phyloP scores from a whole-genome alignment of 108 stramenopile genomes.

The Pinguiococcus pyrenoidosus region DNA sequence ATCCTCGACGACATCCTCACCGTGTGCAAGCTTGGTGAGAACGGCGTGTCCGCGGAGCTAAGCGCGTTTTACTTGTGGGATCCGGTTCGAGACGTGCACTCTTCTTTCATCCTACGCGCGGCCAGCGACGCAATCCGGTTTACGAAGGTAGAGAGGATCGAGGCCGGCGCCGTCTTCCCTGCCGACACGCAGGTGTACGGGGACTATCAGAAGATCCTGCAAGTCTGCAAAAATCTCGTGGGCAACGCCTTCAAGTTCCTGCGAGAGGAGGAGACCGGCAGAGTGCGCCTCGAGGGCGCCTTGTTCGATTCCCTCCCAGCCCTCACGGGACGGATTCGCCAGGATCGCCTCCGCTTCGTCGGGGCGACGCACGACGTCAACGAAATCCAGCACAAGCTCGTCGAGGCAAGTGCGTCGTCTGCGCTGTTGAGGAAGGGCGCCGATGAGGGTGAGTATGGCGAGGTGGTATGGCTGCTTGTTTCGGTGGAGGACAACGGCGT shows the following conservation, averaged over 20 bases:
- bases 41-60: background rate
- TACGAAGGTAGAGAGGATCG: background rate
- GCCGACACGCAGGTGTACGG: background rate
- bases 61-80: background rate
- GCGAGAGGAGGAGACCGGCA: background rate
- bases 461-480: no score
- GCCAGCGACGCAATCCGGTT: background rate
- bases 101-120: background rate
- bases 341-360: no score
- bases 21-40: background rate
- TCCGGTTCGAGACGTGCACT: background rate
- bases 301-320: no score
- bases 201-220: background rate
- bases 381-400: no score
- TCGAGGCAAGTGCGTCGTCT: no score
- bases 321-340: no score
- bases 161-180: no score
- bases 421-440: no score
- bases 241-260: conserved; percentile 4
- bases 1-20: conserved; percentile 8
- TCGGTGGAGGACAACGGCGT: background rate
- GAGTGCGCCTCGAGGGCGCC: no score
- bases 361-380: no score
- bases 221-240: background rate
- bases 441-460: no score